Conservation (phyloP, 306 rosid genomes). For the Trifolium pratense region DNA sequence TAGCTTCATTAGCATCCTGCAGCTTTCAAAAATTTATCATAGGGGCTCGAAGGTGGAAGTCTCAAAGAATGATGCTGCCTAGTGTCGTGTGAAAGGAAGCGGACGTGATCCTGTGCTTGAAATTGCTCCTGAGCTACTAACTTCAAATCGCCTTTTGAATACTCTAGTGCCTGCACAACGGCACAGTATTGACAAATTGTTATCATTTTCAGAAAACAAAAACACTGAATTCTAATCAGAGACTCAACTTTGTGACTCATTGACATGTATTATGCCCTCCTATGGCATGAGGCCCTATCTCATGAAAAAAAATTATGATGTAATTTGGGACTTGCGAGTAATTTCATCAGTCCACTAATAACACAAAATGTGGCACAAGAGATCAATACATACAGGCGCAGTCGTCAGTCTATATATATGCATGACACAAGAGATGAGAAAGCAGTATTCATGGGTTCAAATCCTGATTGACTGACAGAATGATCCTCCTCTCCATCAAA, state of each 20-base stretch:
- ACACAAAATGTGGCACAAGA: not conserved
- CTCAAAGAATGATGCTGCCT: constrained; percentile 61
- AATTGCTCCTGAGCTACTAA: constrained; percentile 49
- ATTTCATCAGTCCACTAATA: not conserved
- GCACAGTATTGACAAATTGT: constrained; percentile 19
- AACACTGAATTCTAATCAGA: not conserved
- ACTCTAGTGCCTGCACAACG: constrained; percentile 58
- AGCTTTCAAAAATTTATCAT: constrained; percentile 91
- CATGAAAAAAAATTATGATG: not conserved
- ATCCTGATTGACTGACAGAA: no score
- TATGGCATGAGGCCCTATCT: not conserved
- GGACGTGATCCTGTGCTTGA: constrained; percentile 47
- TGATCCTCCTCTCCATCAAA: no score
- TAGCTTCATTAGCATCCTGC: constrained; percentile 76
- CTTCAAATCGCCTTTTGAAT: constrained; percentile 55
- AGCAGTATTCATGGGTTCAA: no score
- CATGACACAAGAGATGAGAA: no score
- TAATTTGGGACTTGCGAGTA: not conserved
- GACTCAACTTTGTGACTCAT: not conserved
- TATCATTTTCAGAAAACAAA: constrained; percentile 27
- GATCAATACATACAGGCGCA: not conserved
- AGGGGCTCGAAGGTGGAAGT: constrained; percentile 95
- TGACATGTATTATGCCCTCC: constrained; percentile 24
- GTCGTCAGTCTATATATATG: no score
- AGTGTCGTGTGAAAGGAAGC: constrained; percentile 53